phyloP scores from a whole-genome alignment of 2,329 filamentous ascomycete genomes.

The Fusarium proliferatum region DNA sequence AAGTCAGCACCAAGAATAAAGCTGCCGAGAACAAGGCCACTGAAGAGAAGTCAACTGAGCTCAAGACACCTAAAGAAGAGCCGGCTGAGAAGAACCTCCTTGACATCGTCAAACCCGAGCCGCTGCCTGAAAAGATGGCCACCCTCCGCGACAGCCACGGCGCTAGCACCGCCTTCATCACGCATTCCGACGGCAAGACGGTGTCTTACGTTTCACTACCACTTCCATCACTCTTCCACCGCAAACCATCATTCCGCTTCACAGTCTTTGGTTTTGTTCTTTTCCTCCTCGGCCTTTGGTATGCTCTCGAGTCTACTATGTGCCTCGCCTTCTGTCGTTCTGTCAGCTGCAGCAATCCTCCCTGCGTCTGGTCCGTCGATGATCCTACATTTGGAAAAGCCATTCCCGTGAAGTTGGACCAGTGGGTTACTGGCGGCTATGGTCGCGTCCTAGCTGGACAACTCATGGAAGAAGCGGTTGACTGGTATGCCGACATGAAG shows the following conservation, averaged over 20 bases:
- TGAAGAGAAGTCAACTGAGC: constrained; percentile 4
- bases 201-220: constrained; percentile 56
- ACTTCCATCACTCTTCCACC: constrained; percentile 60
- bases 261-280: constrained; percentile 61
- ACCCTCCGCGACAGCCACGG: constrained; percentile 15
- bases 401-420: constrained; percentile 70
- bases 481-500: constrained; percentile 59
- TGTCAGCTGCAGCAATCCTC: constrained; percentile 57
- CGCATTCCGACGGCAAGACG: constrained; percentile 15
- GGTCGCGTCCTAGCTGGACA: constrained; percentile 55
- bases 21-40: constrained; percentile 13
- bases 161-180: constrained; percentile 32
- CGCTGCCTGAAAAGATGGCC: constrained; percentile 28
- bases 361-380: constrained; percentile 66
- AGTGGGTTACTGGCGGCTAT: constrained; percentile 67
- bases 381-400: constrained; percentile 71
- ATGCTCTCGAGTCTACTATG: constrained; percentile 63
- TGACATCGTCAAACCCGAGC: constrained; percentile 5
- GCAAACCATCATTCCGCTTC: constrained; percentile 57
- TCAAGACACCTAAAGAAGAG: constrained; percentile 13
- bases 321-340: constrained; percentile 67
- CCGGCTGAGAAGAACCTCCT: constrained; percentile 13
- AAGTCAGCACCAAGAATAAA: constrained; percentile 56
- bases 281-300: constrained; percentile 63
- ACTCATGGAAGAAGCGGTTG: constrained; percentile 57